Evolutionary conservation across 768 basidiomycete species (phyloP), one percentile per base, ranked within the genome.

Genomic region (Podaxis mareebaensis): DNA sequence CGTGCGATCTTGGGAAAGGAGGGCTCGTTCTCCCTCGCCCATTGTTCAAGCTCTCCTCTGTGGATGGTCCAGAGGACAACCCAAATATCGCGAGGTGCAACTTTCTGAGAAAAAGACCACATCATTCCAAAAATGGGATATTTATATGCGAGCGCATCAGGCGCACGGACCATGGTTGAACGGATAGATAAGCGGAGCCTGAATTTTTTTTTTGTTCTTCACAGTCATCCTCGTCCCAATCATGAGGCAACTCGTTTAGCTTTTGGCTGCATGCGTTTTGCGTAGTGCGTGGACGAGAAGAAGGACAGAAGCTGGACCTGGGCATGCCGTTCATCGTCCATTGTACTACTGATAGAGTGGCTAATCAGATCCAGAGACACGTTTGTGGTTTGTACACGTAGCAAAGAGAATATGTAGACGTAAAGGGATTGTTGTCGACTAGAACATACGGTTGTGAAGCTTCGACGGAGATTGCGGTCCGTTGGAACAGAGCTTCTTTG

Each of bases 51-150:
- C 77, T 76, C 71, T 74, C 75, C 67, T 76, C 77, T 67, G 77
- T 79, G 48, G 66, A 56, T 67, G 65, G 61, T 46, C 44, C 61
- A 69, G 72, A 74, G 76, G 76, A 74, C 72, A 79, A 77, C 86
- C 82, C 88, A 89, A 90, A 90, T 89, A 88, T 88, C 85, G 82
- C 77, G 78, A 87, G 87, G 88, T 90, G 81, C 36, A 73, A 89
- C 87, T 90, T 90, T 89, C 88, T 77, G 64, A 73, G 68, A 67
- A 65, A 67, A 44, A 33, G 33, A 33, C 8, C 33, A 8, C 13
- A 56, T 38, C 55, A 56, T n/a, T 10, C 3, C 24, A 8, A 7
- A 30, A 51, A 42, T 57, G 38, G 56, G 26, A 53, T 68, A 55
- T 66, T 64, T 72, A 65, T 46, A 51, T 48, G 28, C 15, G 28